A percentile compares a stretch with the other conserved stretches of the same genome.
phyloP scores from a whole-genome alignment of 2,329 filamentous ascomycete species.

The Seiridium cupressi region DNA sequence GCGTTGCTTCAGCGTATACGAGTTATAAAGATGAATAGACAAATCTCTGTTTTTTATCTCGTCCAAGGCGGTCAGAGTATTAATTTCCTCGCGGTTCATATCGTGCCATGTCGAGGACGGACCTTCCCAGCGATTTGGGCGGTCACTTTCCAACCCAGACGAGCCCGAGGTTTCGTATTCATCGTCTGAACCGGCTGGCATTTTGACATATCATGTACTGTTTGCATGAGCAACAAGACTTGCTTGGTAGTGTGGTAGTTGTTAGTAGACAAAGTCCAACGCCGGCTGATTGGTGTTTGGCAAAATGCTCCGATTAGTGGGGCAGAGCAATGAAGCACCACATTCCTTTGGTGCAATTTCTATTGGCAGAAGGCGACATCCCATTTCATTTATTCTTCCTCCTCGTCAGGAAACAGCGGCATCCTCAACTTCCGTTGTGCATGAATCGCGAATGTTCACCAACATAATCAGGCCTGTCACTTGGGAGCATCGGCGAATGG shows the following conservation, averaged over 20 bases:
- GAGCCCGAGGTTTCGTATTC: constrained; percentile 30
- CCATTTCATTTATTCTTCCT: too few relatives aligned
- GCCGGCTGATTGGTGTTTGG: neutral
- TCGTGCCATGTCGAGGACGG: constrained; percentile 63
- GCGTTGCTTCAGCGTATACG: constrained; percentile 64
- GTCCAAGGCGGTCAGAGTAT: constrained; percentile 62
- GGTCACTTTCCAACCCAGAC: constrained; percentile 45
- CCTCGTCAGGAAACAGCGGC: too few relatives aligned
- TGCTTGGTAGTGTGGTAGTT: too few relatives aligned
- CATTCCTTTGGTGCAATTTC: too few relatives aligned
- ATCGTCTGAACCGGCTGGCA: constrained; percentile 8
- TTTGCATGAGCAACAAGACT: too few relatives aligned
- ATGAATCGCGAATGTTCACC: too few relatives aligned
- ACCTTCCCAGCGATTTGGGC: constrained; percentile 75
- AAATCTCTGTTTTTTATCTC: constrained; percentile 65
- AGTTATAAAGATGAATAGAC: constrained; percentile 75
- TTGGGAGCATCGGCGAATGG: too few relatives aligned
- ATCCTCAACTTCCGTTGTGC: too few relatives aligned
- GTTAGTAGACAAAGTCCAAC: too few relatives aligned
- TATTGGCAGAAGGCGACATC: neutral
- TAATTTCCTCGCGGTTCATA: constrained; percentile 61
- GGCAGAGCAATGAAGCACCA: neutral
- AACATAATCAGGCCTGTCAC: too few relatives aligned
- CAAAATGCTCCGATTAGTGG: neutral
- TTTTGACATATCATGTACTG: neutral